Evolutionary conservation across 805 yeast species (phyloP).

Genomic region (Metschnikowia proteae): DNA sequence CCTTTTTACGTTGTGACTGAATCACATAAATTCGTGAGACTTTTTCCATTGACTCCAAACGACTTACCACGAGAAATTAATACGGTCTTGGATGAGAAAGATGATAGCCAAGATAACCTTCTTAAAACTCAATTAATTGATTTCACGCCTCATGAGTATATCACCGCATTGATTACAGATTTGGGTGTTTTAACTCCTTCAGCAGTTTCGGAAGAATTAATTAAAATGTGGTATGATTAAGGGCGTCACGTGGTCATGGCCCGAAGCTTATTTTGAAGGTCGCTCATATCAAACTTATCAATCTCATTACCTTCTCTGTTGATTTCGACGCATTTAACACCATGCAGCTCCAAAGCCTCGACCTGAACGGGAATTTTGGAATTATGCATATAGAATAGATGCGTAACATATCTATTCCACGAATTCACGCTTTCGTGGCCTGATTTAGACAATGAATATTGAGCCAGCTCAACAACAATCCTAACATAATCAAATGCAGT

Average conservation of each 20-base stretch:
- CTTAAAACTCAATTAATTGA: conserved; percentile 53
- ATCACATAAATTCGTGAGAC: conserved; percentile 91
- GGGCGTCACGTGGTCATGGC: neutral
- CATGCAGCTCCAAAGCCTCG: conserved; percentile 35
- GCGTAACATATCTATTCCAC: conserved; percentile 56
- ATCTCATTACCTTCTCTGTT: conserved; percentile 19
- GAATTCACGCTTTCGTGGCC: conserved; percentile 14
- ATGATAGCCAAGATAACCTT: conserved; percentile 20
- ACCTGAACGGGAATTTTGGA: conserved; percentile 51
- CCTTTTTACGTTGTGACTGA: conserved; percentile 95
- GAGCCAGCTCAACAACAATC: conserved; percentile 52
- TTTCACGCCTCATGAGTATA: conserved; percentile 92
- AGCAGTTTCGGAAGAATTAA: conserved; percentile 97
- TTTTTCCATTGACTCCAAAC: conserved; percentile 90
- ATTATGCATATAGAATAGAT: conserved; percentile 51
- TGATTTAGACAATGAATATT: conserved; percentile 43
- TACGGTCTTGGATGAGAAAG: conserved; percentile 21
- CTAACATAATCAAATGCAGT: conserved; percentile 55
- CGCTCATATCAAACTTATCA: conserved; percentile 40
- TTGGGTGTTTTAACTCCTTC: conserved; percentile 95
- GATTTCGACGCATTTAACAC: conserved; percentile 47
- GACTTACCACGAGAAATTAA: conserved; percentile 63
- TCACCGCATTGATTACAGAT: conserved; percentile 94
- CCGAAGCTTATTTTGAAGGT: conserved; percentile 24
- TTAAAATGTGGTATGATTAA: conserved; percentile 95